A percentile compares a stretch with the other conserved stretches of the same genome.
Evolutionary conservation across 441 rosid genomes (phyloP).

Genomic region (Macaranga tanarius): DNA sequence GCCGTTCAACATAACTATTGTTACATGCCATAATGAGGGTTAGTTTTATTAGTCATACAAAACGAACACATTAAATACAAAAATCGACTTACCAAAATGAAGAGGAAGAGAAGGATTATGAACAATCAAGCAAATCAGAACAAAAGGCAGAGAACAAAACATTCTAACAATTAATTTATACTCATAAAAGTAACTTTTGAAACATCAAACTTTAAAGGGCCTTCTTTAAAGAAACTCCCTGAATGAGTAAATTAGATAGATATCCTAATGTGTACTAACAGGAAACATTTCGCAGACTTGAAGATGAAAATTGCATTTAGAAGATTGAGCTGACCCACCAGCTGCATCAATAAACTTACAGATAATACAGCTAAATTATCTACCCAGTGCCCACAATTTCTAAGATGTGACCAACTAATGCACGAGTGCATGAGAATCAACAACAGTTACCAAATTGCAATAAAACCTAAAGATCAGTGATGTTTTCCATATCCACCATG

Average conservation of each 20-base stretch:
- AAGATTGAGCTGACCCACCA: neutral
- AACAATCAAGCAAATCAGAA: neutral
- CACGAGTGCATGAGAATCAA: neutral
- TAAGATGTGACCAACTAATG: neutral
- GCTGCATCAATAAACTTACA: neutral
- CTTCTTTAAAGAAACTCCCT: neutral
- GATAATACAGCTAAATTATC: neutral
- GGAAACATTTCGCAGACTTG: neutral
- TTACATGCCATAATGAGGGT: constrained; percentile 11
- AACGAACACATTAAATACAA: neutral
- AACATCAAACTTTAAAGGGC: neutral
- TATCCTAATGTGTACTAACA: neutral
- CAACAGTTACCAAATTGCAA: neutral
- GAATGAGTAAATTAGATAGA: neutral
- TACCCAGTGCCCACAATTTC: neutral
- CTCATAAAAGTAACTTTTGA: neutral
- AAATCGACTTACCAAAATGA: neutral
- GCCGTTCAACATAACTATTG: constrained; percentile 71
- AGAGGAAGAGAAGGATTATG: neutral
- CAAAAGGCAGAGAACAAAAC: neutral
- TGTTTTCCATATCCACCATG: neutral
- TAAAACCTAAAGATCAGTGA: neutral
- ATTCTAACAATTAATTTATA: neutral
- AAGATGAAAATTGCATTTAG: neutral
- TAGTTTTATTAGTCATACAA: constrained; percentile 7